Conservation (phyloP, 2,329 filamentous ascomycete genomes). For the Phialocephala sp. region DNA sequence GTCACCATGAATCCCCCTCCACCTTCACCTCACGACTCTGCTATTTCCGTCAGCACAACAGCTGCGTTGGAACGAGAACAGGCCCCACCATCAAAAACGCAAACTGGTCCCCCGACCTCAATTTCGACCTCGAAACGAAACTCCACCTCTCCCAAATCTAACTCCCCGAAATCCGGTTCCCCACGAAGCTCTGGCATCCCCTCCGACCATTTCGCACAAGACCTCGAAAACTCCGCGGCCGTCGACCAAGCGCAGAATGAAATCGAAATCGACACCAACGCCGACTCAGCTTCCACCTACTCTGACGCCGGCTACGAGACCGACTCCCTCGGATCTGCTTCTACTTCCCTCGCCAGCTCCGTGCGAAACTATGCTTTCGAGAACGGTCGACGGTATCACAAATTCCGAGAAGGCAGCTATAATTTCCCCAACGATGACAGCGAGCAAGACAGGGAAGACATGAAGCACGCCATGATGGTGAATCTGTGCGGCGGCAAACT, state of each 20-base stretch:
- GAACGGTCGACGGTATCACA: slow-evolving; percentile 65
- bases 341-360: slow-evolving; percentile 39
- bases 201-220: slow-evolving; percentile 28
- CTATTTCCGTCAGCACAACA: slow-evolving; percentile 26
- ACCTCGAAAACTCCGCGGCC: slow-evolving; percentile 33
- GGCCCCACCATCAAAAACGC: neutral
- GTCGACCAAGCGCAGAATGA: slow-evolving; percentile 37
- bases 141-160: slow-evolving; percentile 14
- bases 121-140: slow-evolving; percentile 3
- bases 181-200: neutral
- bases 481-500: slow-evolving; percentile 42
- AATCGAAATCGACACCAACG: slow-evolving; percentile 38
- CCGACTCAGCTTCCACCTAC: slow-evolving; percentile 21
- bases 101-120: neutral
- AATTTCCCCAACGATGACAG: slow-evolving; percentile 65
- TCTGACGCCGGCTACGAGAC: slow-evolving; percentile 41
- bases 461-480: slow-evolving; percentile 48
- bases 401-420: slow-evolving; percentile 59
- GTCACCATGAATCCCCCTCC: slow-evolving; percentile 14
- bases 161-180: slow-evolving; percentile 9
- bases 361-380: slow-evolving; percentile 59
- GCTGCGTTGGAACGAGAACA: slow-evolving; percentile 11
- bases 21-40: slow-evolving; percentile 30
- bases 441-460: slow-evolving; percentile 63
- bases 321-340: slow-evolving; percentile 33